These are phyloP conservation scores for Scopulariopsis brevicaulis DNA, from an alignment of 2,329 filamentous ascomycete species.

Conservation along the genomic window DNA sequence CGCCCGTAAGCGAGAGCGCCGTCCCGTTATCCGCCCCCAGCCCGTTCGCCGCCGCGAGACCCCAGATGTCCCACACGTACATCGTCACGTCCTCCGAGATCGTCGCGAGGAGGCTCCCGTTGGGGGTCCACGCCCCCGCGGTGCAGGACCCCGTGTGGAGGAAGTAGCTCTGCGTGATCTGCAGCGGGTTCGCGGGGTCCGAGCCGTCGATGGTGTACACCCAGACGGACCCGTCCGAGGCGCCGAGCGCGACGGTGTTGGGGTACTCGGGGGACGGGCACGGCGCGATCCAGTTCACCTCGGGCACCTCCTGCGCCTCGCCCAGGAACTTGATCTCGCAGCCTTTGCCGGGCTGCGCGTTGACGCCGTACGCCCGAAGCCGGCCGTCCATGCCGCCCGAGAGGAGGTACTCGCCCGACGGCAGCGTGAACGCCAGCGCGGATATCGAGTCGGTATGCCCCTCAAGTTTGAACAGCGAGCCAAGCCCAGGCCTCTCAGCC, in stretches of 20 bases:
- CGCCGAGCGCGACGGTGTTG: slow-evolving; percentile 79
- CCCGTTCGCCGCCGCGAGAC: slow-evolving; percentile 52
- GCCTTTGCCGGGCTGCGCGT: slow-evolving; percentile 31
- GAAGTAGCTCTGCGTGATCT: slow-evolving; percentile 86
- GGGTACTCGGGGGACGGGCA: slow-evolving; percentile 62
- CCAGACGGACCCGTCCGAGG: slow-evolving; percentile 88
- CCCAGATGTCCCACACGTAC: slow-evolving; percentile 89
- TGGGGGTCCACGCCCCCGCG: slow-evolving; percentile 80
- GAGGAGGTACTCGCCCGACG: slow-evolving; percentile 72
- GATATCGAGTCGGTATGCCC: slow-evolving; percentile 91
- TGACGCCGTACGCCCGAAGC: slow-evolving; percentile 56
- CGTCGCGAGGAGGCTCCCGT: slow-evolving; percentile 77
- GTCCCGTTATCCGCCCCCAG: slow-evolving; percentile 43
- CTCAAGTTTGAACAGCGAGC: slow-evolving; percentile 63
- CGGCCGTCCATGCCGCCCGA: slow-evolving; percentile 81
- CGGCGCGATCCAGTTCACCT: slow-evolving; percentile 80
- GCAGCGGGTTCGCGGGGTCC: slow-evolving; percentile 49
- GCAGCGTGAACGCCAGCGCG: slow-evolving; percentile 71
- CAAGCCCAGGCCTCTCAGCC: slow-evolving; percentile 41
- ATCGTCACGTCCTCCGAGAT: slow-evolving; percentile 82
- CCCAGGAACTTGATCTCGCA: slow-evolving; percentile 51
- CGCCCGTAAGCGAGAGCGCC: slow-evolving; percentile 64
- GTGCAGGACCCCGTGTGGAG: slow-evolving; percentile 79
- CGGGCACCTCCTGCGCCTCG: slow-evolving; percentile 80
- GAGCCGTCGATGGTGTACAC: slow-evolving; percentile 74